Percentiles rank a stretch among this genome's conserved stretches.
Conservation (phyloP, 2,329 filamentous ascomycete genomes). For the Colletotrichum sp. region DNA sequence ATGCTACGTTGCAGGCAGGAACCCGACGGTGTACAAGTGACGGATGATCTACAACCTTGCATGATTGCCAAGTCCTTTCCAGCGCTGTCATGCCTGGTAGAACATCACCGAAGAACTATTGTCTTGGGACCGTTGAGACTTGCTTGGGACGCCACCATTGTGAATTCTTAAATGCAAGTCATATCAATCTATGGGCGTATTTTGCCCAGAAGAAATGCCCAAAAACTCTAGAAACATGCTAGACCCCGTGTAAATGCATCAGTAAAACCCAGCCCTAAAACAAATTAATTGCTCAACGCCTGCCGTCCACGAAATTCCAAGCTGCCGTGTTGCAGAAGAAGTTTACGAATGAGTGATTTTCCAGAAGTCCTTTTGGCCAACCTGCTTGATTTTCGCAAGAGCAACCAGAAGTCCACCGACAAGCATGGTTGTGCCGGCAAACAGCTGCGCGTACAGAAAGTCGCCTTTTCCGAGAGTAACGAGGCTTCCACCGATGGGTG, state of each 20-base stretch:
- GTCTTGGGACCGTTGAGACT: background rate
- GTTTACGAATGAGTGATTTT: background rate
- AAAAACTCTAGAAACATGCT: background rate
- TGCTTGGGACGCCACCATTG: accelerated
- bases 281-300: background rate
- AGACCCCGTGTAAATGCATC: background rate
- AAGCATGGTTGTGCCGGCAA: conserved; percentile 6
- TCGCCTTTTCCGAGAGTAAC: conserved; percentile 29
- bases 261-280: accelerated
- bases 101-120: background rate
- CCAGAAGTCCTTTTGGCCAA: conserved; percentile 6
- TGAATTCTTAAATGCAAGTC: background rate
- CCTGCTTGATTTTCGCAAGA: conserved; percentile 15
- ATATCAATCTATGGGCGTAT: background rate
- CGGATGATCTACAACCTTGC: background rate
- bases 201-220: accelerated
- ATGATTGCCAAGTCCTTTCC: background rate
- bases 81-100: background rate
- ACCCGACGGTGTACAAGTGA: background rate
- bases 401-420: conserved; percentile 9
- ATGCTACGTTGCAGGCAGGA: background rate
- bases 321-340: background rate
- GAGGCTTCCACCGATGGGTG: conserved; percentile 47
- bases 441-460: conserved; percentile 9
- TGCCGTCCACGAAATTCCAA: background rate